phyloP scores from a whole-genome alignment of 179 eudicot genomes.

The Actinidia polygama region DNA sequence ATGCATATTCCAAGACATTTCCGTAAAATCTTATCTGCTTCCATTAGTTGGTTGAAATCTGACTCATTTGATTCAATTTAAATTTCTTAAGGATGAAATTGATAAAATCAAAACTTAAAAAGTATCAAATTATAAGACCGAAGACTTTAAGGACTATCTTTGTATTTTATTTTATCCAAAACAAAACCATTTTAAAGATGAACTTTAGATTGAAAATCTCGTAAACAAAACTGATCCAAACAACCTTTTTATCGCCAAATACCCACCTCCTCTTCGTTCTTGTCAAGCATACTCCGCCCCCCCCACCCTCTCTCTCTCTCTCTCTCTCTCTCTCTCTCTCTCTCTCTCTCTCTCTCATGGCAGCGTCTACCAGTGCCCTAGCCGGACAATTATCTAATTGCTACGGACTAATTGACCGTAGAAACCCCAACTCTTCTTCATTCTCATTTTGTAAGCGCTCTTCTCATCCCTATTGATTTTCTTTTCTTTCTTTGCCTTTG shows the following conservation, averaged over 20 bases:
- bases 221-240: not conserved
- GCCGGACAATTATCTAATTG: conserved; percentile 20
- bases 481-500: not conserved
- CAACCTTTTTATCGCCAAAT: not conserved
- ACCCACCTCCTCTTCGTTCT: not conserved
- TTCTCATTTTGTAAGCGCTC: conserved; percentile 40
- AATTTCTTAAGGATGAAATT: too few relatives aligned
- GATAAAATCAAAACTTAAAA: too few relatives aligned
- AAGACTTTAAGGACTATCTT: too few relatives aligned
- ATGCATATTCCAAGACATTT: too few relatives aligned
- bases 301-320: not conserved
- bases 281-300: too few relatives aligned
- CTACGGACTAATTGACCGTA: conserved; percentile 7
- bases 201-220: too few relatives aligned
- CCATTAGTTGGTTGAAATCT: too few relatives aligned
- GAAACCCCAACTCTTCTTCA: conserved; percentile 30
- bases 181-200: too few relatives aligned
- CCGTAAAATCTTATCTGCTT: too few relatives aligned
- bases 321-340: not conserved
- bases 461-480: not conserved
- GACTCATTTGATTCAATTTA: too few relatives aligned
- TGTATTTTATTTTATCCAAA: too few relatives aligned
- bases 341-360: conserved; percentile 14
- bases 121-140: too few relatives aligned
- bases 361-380: conserved; percentile 29